Conservation (phyloP, 129 eudicot species). For the Oenanthe sinensis region DNA sequence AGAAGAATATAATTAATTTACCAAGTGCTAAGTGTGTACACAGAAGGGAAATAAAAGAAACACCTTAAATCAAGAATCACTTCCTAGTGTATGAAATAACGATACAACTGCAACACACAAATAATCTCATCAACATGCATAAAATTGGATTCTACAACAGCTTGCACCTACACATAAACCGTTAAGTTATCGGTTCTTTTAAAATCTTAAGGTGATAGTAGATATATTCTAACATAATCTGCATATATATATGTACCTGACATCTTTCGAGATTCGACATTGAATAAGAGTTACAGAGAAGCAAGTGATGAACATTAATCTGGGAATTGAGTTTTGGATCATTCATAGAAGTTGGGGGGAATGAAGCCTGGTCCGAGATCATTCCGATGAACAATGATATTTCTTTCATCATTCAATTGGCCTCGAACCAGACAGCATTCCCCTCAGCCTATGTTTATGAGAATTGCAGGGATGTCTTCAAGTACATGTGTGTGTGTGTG, state of each 20-base stretch:
- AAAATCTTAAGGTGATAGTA: no score
- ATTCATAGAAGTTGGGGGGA: conserved; percentile 52
- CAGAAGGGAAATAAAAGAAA: not conserved
- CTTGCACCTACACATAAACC: not conserved
- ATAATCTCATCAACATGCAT: not conserved
- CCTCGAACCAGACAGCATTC: conserved; percentile 74
- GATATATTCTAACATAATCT: no score
- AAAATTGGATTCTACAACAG: not conserved
- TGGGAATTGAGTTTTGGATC: not conserved
- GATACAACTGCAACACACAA: no score
- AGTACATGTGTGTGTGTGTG: conserved; percentile 16
- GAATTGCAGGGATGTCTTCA: not conserved
- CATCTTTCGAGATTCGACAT: not conserved
- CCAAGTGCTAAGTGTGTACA: not conserved
- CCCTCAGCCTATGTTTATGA: conserved; percentile 34
- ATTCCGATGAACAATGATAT: conserved; percentile 8
- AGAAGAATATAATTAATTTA: not conserved
- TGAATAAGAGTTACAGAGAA: not conserved
- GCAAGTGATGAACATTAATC: not conserved
- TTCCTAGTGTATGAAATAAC: no score
- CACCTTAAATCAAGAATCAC: not conserved
- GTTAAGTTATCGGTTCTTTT: no score
- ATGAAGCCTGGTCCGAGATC: conserved; percentile 99
- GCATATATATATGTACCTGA: not conserved
- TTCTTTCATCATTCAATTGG: conserved; percentile 10